Evolutionary conservation across 257 asterid genomes (phyloP), one percentile per base, ranked within the genome.

Genomic region (Ocimum tenuiflorum): DNA sequence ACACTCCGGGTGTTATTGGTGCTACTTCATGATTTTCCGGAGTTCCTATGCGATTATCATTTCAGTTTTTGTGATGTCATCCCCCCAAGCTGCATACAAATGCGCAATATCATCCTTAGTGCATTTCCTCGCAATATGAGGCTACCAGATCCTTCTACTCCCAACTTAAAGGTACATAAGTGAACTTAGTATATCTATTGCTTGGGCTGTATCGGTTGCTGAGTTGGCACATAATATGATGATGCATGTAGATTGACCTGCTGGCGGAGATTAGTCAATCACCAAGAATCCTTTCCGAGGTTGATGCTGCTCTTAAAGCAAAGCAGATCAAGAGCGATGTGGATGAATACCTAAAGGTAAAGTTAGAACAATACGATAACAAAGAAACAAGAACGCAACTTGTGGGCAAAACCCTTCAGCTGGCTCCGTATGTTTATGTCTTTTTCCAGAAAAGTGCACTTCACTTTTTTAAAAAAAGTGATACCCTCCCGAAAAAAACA

Each of bases 91-190:
- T 94, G 99, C 86, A 85, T 90, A 77, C 97, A 90, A 73, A 88
- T 90, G 97, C 85, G 99, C 46, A 94, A 91, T 75, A 88, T 94
- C 57, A 83, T 94, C 63, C 95, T 94, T 20, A 88, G 96, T 79
- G 99, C 99, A 38, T 94, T 90, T 79, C 99, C 99, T 74, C 97
- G 96, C 73, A 90, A 88, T 75, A 94, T 94, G 95, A 86, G 96
- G 82, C 84, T 90, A 19, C 99, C 99, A 0, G 99, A 94, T 80
- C 99, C 99, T 17, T 86, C 97, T 35, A 88, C 96, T 3, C 99
- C 99, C 45, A 90, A 94, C 83, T 73, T 94, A 29, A 94, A 94
- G 97, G 96, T 90, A 15, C 10, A 17, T 53, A 6, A 11, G 8
- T 29, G 13, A 58, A 35, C 47, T 47, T 35, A 31, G 48, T 46